Percentiles rank a stretch among this genome's conserved stretches.
phyloP scores from a whole-genome alignment of 2,329 filamentous ascomycete species.

The Pyrenochaeta sp. region DNA sequence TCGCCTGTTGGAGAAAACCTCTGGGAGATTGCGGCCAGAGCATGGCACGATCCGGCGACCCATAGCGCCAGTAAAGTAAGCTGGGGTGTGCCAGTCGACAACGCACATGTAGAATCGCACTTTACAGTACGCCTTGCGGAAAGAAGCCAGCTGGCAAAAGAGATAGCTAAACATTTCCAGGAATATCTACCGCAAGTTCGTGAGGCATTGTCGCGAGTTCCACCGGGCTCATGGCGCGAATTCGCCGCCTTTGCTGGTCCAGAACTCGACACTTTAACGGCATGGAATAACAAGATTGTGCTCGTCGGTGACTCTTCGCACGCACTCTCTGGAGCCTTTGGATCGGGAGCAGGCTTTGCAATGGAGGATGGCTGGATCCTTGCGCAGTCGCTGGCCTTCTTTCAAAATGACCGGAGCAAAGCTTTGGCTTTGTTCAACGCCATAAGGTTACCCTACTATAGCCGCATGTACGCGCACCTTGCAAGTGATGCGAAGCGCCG shows the following conservation, averaged over 20 bases:
- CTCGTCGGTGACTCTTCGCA: constrained; percentile 66
- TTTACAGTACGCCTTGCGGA: constrained; percentile 38
- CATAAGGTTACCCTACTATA: constrained; percentile 54
- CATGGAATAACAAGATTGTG: constrained; percentile 53
- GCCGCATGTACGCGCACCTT: constrained; percentile 51
- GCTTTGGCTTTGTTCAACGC: constrained; percentile 51
- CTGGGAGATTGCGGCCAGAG: constrained; percentile 53
- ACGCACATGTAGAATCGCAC: constrained; percentile 49
- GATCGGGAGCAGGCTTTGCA: constrained; percentile 57
- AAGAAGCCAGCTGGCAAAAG: too few species aligned
- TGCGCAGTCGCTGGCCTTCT: constrained; percentile 42
- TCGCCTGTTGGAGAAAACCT: constrained; percentile 45
- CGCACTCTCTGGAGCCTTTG: constrained; percentile 59
- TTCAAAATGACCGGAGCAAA: constrained; percentile 21
- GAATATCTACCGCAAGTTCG: constrained; percentile 54
- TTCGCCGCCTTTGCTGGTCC: constrained; percentile 60
- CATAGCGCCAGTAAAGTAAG: constrained; percentile 43
- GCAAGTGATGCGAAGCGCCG: constrained; percentile 20
- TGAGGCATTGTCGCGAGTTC: constrained; percentile 51
- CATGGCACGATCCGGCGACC: constrained; percentile 42
- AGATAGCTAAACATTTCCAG: constrained; percentile 25
- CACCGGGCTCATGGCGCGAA: constrained; percentile 55
- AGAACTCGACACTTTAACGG: constrained; percentile 51
- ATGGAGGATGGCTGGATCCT: constrained; percentile 59
- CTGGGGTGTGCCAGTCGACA: constrained; percentile 51